Evolutionary conservation across 306 rosid genomes (phyloP).

Genomic region (Crataegus laevigata): DNA sequence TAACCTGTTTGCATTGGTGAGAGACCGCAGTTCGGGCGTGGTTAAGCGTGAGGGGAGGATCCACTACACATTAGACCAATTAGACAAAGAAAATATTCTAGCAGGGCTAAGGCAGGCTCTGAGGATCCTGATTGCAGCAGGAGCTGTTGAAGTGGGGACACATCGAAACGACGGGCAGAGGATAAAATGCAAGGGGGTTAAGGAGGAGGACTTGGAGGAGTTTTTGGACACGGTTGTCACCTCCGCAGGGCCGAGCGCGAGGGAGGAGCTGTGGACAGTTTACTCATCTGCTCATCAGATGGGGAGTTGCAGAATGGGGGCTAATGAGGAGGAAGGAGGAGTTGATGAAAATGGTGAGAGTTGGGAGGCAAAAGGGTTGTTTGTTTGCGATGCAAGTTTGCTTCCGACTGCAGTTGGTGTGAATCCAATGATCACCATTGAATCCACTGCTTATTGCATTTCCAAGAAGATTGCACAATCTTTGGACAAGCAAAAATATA

Average conservation of each 20-base stretch:
- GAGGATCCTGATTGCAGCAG: constrained; percentile 78
- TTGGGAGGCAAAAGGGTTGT: constrained; percentile 87
- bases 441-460: constrained; percentile 81
- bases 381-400: constrained; percentile 83
- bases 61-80: constrained; percentile 38
- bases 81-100: constrained; percentile 59
- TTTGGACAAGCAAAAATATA: constrained; percentile 17
- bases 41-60: constrained; percentile 44
- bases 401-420: constrained; percentile 82
- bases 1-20: constrained; percentile 52
- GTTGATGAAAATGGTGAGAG: constrained; percentile 76
- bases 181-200: constrained; percentile 50
- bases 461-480: constrained; percentile 61
- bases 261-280: constrained; percentile 49
- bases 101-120: constrained; percentile 57
- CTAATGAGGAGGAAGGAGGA: constrained; percentile 57
- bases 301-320: constrained; percentile 77
- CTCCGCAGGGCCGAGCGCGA: constrained; percentile 56
- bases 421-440: constrained; percentile 91
- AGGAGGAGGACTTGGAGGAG: constrained; percentile 57
- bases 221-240: constrained; percentile 52
- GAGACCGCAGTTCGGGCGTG: constrained; percentile 81
- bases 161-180: constrained; percentile 84
- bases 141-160: constrained; percentile 94
- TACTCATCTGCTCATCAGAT: constrained; percentile 73